Conservation (phyloP, 768 basidiomycete genomes). For the Tubosaeta sp. region DNA sequence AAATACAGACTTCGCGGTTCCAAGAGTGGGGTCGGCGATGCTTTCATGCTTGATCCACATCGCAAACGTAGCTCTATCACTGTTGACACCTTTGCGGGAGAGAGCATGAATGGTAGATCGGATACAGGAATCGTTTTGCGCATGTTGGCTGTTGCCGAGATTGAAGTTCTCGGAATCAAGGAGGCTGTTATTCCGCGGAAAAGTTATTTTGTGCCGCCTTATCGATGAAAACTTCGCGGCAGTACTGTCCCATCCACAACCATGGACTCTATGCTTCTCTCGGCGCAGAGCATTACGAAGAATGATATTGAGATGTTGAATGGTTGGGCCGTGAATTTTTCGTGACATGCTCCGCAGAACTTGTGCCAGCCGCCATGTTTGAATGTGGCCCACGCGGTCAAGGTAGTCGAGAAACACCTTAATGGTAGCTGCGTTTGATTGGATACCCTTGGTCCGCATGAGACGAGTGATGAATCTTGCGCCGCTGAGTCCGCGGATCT, state of each 20-base stretch:
- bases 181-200: slow-evolving; percentile 10
- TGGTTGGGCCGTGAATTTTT: slow-evolving; percentile 41
- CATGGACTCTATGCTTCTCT: slow-evolving; percentile 44
- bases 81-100: slow-evolving; percentile 42
- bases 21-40: slow-evolving; percentile 46
- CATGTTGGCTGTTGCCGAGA: slow-evolving; percentile 43
- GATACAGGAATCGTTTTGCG: slow-evolving; percentile 30
- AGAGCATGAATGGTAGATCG: slow-evolving; percentile 46
- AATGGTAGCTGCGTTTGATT: slow-evolving; percentile 51
- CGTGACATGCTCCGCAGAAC: slow-evolving; percentile 45
- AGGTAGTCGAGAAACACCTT: slow-evolving; percentile 54
- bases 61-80: slow-evolving; percentile 54
- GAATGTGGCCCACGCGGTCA: slow-evolving; percentile 37
- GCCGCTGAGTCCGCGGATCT: slow-evolving; percentile 44
- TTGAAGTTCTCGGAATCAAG: slow-evolving; percentile 37
- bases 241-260: slow-evolving; percentile 44
- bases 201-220: slow-evolving; percentile 17
- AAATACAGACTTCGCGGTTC: slow-evolving; percentile 51
- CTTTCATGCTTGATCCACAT: slow-evolving; percentile 64
- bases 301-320: slow-evolving; percentile 54
- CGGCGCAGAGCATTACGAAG: slow-evolving; percentile 48
- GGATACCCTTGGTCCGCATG: slow-evolving; percentile 50
- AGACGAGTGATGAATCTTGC: slow-evolving; percentile 45
- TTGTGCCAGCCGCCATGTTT: slow-evolving; percentile 45
- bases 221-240: slow-evolving; percentile 37